Conservation (phyloP, 495 filamentous ascomycete species). For the Delitschia confertaspora region DNA sequence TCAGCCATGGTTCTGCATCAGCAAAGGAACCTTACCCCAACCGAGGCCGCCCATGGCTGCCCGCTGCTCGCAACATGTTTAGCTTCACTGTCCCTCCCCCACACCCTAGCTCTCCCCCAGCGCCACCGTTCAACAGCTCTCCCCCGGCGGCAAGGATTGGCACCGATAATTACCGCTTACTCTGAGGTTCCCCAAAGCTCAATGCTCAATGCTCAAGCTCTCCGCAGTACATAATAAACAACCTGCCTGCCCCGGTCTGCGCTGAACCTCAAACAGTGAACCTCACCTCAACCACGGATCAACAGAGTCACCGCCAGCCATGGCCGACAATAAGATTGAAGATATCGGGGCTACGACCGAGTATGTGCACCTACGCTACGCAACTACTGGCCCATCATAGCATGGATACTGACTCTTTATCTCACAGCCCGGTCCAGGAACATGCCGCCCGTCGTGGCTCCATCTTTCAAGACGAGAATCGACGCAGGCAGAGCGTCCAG, state of each 20-base stretch:
- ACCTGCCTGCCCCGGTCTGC: background rate
- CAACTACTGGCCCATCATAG: background rate
- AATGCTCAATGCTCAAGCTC: background rate
- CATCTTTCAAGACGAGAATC: constrained; percentile 2
- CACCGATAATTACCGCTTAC: background rate
- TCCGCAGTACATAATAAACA: background rate
- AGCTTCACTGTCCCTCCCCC: no score
- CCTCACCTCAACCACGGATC: background rate
- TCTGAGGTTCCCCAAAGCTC: background rate
- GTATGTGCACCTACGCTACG: background rate
- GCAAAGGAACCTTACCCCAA: no score
- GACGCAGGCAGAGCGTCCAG: constrained; percentile 4
- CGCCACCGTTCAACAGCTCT: background rate
- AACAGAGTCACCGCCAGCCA: background rate
- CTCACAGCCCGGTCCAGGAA: background rate
- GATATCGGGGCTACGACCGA: background rate
- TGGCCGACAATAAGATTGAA: background rate
- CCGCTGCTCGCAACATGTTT: no score
- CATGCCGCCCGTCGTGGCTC: constrained; percentile 3
- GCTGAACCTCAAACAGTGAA: background rate
- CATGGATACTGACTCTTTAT: background rate
- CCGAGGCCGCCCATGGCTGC: no score
- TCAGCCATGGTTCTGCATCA: no score
- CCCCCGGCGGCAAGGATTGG: background rate
- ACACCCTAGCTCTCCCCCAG: background rate